A percentile compares a stretch with the other conserved stretches of the same genome.
phyloP scores from a whole-genome alignment of 2,329 filamentous ascomycete species.

The Fusarium papillatum region DNA sequence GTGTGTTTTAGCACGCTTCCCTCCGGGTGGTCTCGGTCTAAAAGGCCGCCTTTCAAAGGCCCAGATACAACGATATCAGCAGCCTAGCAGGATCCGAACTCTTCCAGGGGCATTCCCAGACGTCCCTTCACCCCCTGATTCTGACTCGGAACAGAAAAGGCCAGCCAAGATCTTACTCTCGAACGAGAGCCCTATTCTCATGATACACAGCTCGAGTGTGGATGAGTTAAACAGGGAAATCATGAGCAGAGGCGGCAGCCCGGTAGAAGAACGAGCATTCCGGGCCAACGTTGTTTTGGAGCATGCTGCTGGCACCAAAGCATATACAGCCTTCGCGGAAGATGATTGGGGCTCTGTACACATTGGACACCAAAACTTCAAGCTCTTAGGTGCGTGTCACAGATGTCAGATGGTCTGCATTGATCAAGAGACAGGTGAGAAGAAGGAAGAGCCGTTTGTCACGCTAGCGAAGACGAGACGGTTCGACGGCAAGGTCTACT shows the following conservation, averaged over 20 bases:
- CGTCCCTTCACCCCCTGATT: slow-evolving; percentile 69
- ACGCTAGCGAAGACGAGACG: slow-evolving; percentile 90
- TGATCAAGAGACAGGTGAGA: slow-evolving; percentile 84
- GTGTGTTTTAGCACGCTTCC: slow-evolving; percentile 88
- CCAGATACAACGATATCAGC: slow-evolving; percentile 73
- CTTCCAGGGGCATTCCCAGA: slow-evolving; percentile 68
- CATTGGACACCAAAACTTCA: slow-evolving; percentile 75
- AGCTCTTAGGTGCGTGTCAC: slow-evolving; percentile 86
- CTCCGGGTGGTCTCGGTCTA: slow-evolving; percentile 71
- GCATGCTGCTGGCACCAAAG: slow-evolving; percentile 51
- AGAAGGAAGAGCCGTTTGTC: slow-evolving; percentile 87
- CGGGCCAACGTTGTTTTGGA: slow-evolving; percentile 87
- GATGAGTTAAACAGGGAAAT: slow-evolving; percentile 83
- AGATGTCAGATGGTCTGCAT: slow-evolving; percentile 98
- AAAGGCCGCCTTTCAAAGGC: slow-evolving; percentile 79
- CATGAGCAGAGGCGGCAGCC: slow-evolving; percentile 69
- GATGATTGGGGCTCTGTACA: slow-evolving; percentile 80
- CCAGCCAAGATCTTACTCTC: slow-evolving; percentile 78
- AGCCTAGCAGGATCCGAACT: slow-evolving; percentile 30
- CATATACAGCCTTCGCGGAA: slow-evolving; percentile 78
- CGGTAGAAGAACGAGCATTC: slow-evolving; percentile 81
- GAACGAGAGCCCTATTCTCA: slow-evolving; percentile 94
- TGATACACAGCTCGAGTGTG: slow-evolving; percentile 85
- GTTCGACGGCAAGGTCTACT: slow-evolving; percentile 87
- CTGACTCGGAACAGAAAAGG: slow-evolving; percentile 60